Evolutionary conservation across 345 rosid species (phyloP).

Genomic region (Populus ilicifolia): DNA sequence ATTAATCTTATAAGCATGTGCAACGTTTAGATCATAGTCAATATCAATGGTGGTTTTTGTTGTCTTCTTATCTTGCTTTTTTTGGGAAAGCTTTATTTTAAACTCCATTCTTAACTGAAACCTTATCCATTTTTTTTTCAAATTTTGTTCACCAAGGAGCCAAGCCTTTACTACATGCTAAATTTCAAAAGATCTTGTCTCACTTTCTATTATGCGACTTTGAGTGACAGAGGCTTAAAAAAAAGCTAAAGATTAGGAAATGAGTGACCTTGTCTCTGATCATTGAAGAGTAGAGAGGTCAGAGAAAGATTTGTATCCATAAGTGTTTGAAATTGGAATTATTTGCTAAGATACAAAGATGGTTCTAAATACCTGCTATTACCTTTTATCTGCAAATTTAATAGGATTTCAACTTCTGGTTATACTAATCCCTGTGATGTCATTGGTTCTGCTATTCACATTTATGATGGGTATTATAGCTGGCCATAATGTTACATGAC

Average conservation of each 20-base stretch:
- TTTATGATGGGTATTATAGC: too few relatives aligned
- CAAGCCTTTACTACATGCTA: background rate
- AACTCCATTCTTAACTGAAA: background rate
- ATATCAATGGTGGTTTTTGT: background rate
- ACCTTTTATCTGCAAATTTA: too few relatives aligned
- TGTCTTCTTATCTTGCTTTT: too few relatives aligned
- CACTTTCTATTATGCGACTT: background rate
- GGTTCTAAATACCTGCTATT: too few relatives aligned
- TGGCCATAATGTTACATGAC: too few relatives aligned
- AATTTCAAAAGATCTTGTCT: background rate
- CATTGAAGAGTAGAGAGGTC: background rate
- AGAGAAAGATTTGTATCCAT: background rate
- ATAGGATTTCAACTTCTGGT: too few relatives aligned
- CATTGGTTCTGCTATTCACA: too few relatives aligned
- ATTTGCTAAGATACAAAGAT: too few relatives aligned
- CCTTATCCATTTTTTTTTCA: background rate
- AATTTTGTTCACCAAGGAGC: background rate
- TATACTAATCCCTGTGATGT: too few relatives aligned
- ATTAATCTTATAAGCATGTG: background rate
- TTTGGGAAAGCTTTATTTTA: too few relatives aligned
- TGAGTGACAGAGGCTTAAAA: background rate
- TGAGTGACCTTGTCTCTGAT: background rate
- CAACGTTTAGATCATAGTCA: background rate
- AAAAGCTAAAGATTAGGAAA: background rate
- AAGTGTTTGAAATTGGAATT: too few relatives aligned